phyloP scores from a whole-genome alignment of 2,329 filamentous ascomycete genomes.

The Fusarium pseudoanthophilum region DNA sequence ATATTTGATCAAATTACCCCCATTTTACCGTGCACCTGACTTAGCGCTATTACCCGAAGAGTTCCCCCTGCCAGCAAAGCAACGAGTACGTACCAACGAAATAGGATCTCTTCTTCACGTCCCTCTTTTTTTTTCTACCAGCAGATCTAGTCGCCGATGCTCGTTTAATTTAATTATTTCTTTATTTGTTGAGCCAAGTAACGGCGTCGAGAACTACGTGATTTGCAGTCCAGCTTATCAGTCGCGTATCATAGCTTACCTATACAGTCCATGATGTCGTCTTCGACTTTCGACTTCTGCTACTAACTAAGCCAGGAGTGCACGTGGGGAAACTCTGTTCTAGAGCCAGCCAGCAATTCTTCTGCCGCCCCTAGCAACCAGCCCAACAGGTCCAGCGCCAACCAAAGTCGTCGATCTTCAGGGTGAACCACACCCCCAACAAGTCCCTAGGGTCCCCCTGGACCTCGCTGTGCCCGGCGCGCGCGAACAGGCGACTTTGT shows the following conservation, averaged over 20 bases:
- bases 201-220: neutral
- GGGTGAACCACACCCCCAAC: slow-evolving; percentile 32
- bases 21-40: slow-evolving; percentile 40
- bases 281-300: slow-evolving; percentile 8
- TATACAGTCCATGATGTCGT: slow-evolving; percentile 3
- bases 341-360: slow-evolving; percentile 23
- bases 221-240: neutral
- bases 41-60: slow-evolving; percentile 33
- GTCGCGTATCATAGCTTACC: slow-evolving; percentile 12
- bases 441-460: slow-evolving; percentile 22
- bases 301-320: slow-evolving; percentile 7
- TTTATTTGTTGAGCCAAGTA: neutral
- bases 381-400: slow-evolving; percentile 28
- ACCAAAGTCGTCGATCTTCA: slow-evolving; percentile 34
- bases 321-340: slow-evolving; percentile 34
- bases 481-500: slow-evolving; percentile 25
- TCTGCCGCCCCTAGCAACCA: slow-evolving; percentile 41
- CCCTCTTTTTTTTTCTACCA: slow-evolving; percentile 4
- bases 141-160: slow-evolving; percentile 10
- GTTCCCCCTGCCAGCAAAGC: slow-evolving; percentile 19
- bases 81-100: slow-evolving; percentile 20
- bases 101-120: slow-evolving; percentile 1
- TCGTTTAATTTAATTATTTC: slow-evolving; percentile 1
- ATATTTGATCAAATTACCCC: slow-evolving; percentile 27
- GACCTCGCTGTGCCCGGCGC: slow-evolving; percentile 26